Evolutionary conservation across 2,329 filamentous ascomycete genomes (phyloP), one percentile per base, ranked within the genome.

Genomic region (Diaporthe capsici): DNA sequence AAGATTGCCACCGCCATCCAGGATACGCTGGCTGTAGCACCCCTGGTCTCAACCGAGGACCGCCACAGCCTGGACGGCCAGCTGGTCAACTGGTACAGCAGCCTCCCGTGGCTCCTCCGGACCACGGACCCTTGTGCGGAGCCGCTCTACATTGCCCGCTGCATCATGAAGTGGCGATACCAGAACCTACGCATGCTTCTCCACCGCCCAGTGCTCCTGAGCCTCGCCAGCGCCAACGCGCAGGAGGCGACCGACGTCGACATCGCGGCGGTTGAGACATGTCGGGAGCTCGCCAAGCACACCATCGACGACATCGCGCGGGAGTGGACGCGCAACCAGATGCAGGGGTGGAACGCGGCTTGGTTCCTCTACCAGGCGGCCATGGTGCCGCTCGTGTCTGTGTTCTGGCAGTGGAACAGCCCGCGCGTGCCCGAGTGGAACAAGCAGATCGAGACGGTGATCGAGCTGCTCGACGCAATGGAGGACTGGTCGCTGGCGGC

Each of bases 331-430:
- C 90, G 91, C 61, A 94, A 94, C 81, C 91, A 95, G 81, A 94
- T 96, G 85, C 91, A 91, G 0, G 94, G 94, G 12, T 96, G 94
- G 94, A 94, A 95, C 81, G 94, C 92, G 0, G 93, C 94, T 3
- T 95, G 94, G 93, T 93, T 95, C 83, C 89, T 94, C 76, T 96
- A 95, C 84, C 94, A 96, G 82, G 93, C 94, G 0, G 91, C 91
- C 77, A 94, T 96, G 92, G 92, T 96, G 12, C 94, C 94, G 0
- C 88, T 96, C 1, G 90, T 96, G 15, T 93, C 91, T 31, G 87
- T 96, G 17, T 95, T 95, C 82, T 93, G 91, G 87, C 92, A 95
- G 81, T 87, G 85, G 83, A 85, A 86, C 75, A 87, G 84, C 80
- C 85, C 87, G 13, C 84, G 84, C 47, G 86, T 88, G 28, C 81